Conservation (phyloP, 2,329 filamentous ascomycete species). For the Fusarium haematococcum region DNA sequence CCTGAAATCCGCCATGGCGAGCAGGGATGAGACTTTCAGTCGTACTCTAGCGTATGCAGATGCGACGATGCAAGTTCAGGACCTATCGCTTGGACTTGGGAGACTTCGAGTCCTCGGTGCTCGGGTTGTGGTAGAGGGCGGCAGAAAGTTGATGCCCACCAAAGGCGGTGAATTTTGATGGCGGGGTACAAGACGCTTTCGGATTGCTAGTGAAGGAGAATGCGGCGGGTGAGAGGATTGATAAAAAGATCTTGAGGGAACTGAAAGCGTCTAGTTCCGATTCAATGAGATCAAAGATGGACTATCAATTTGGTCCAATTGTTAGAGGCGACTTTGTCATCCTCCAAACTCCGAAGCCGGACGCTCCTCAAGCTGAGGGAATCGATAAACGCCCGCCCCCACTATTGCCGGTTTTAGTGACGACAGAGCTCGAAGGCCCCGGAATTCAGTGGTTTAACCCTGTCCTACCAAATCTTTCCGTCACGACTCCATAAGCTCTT, state of each 20-base stretch:
- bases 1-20: conserved; percentile 62
- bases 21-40: not conserved
- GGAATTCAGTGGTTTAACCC: conserved; percentile 29
- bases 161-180: conserved; percentile 43
- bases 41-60: not conserved
- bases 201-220: not conserved
- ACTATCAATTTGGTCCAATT: conserved; percentile 40
- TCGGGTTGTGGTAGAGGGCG: conserved; percentile 21
- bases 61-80: not conserved
- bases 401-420: conserved; percentile 35
- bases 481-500: not conserved
- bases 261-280: not conserved
- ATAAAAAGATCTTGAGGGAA: not conserved
- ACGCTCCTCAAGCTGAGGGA: conserved; percentile 2
- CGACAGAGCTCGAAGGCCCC: conserved; percentile 27
- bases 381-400: conserved; percentile 23
- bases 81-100: not conserved
- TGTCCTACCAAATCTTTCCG: conserved; percentile 25
- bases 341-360: conserved; percentile 44
- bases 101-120: conserved; percentile 8
- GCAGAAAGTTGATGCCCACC: conserved; percentile 40
- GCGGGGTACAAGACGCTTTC: conserved; percentile 36
- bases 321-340: conserved; percentile 41
- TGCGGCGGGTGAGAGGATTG: not conserved
- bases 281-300: not conserved